phyloP scores from a whole-genome alignment of 108 stramenopile species.

The Pseudonitzschia delicatissima region DNA sequence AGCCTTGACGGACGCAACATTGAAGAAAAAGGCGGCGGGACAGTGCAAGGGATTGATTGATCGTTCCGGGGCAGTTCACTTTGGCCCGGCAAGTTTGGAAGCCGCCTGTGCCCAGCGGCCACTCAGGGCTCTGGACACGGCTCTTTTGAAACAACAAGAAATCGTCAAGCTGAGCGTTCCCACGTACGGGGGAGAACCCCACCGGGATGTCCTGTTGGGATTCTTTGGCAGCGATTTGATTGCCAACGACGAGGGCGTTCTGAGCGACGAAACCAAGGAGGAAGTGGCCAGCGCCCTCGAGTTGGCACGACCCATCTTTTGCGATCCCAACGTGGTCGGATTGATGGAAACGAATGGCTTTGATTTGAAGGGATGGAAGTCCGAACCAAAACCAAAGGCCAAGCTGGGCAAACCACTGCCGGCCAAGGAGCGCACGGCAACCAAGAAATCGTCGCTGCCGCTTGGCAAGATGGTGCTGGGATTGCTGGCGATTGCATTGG shows the following conservation, averaged over 20 bases:
- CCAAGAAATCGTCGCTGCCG: no score
- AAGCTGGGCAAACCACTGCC: neutral
- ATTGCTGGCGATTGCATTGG: neutral
- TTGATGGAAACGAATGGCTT: conserved; percentile 1
- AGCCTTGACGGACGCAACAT: neutral
- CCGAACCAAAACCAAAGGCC: neutral
- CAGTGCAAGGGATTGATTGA: conserved; percentile 1
- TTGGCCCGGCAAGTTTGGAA: neutral
- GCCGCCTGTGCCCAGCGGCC: neutral
- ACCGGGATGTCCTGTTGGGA: neutral
- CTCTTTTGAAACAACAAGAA: neutral
- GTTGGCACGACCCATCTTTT: neutral
- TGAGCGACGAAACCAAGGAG: neutral
- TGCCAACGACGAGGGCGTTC: neutral
- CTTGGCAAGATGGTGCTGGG: neutral
- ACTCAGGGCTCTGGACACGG: neutral
- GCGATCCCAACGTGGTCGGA: neutral
- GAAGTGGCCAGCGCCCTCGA: neutral
- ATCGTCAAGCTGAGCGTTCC: neutral
- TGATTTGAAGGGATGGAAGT: neutral
- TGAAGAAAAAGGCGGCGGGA: neutral
- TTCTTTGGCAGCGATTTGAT: neutral
- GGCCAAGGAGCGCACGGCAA: neutral
- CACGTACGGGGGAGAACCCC: conserved; percentile 4
- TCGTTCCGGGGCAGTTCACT: neutral